phyloP scores from a whole-genome alignment of 1,284 basidiomycete genomes.

The Ustilago tritici region DNA sequence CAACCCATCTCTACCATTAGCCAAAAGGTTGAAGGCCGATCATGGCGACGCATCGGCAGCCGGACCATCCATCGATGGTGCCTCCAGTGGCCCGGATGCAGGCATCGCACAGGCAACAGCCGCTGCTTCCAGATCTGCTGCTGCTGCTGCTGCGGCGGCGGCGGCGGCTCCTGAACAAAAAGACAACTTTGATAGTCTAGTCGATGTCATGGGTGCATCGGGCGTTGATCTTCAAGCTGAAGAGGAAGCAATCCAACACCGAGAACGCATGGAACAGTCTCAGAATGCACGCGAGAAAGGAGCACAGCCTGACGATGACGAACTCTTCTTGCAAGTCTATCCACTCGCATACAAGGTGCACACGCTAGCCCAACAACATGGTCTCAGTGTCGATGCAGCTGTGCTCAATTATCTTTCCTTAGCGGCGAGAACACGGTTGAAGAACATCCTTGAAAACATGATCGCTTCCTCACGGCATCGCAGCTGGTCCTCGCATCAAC shows the following conservation, averaged over 20 bases:
- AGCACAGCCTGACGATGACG: conserved; percentile 42
- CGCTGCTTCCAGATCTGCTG: conserved; percentile 11
- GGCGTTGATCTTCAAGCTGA: conserved; percentile 66
- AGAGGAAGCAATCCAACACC: conserved; percentile 62
- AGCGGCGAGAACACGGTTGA: conserved; percentile 61
- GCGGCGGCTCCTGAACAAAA: conserved; percentile 30
- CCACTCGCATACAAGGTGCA: conserved; percentile 63
- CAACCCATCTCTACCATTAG: conserved; percentile 32
- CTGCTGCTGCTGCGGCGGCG: not conserved
- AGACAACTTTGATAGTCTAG: conserved; percentile 59
- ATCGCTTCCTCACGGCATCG: conserved; percentile 64
- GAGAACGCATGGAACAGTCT: conserved; percentile 51
- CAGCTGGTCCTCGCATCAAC: conserved; percentile 64
- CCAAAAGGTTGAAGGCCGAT: conserved; percentile 45
- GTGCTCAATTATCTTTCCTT: conserved; percentile 67
- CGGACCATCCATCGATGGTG: conserved; percentile 20
- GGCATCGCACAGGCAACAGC: conserved; percentile 10
- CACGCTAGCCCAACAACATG: conserved; percentile 57
- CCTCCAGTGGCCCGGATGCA: conserved; percentile 12
- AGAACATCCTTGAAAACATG: conserved; percentile 67
- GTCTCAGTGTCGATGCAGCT: conserved; percentile 63
- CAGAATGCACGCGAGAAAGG: conserved; percentile 25
- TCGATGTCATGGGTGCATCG: conserved; percentile 64
- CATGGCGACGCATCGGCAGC: conserved; percentile 22
- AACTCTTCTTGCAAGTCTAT: conserved; percentile 62